Conservation (phyloP, 176 grass and related monocot species). For the Musa beccarii region DNA sequence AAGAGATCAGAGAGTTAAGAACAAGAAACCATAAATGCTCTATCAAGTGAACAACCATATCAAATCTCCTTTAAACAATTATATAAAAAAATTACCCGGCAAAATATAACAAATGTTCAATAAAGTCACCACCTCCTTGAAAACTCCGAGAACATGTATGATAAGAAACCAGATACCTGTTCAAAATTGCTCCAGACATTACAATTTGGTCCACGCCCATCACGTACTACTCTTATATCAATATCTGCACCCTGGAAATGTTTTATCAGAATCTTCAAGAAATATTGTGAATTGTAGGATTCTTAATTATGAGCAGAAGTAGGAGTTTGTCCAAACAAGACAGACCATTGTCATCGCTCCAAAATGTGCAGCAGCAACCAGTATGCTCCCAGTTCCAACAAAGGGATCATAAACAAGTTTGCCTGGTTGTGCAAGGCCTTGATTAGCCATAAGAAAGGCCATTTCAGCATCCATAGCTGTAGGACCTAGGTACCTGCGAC, state of each 20-base stretch:
- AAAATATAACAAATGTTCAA: too few species aligned
- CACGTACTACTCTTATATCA: constrained; percentile 93
- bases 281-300: neutral
- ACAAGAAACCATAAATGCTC: neutral
- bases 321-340: constrained; percentile 8
- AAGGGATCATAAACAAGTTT: constrained; percentile 92
- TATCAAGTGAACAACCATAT: neutral
- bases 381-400: constrained; percentile 85
- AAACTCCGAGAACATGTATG: too few species aligned
- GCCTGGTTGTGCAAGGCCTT: constrained; percentile 49
- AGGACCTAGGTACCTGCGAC: constrained; percentile 75
- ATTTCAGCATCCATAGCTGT: constrained; percentile 96
- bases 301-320: neutral
- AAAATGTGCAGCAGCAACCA: constrained; percentile 92
- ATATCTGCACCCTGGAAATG: constrained; percentile 96
- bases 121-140: too few species aligned
- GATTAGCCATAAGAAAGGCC: constrained; percentile 95
- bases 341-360: constrained; percentile 97
- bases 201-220: constrained; percentile 87
- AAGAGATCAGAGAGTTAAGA: neutral
- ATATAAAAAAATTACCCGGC: neutral
- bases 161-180: constrained; percentile 41
- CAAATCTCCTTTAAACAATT: neutral
- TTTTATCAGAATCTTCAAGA: constrained; percentile 32
- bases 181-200: constrained; percentile 98